These are phyloP conservation scores for Calonectria crousiana DNA, from an alignment of 2,329 filamentous ascomycete genomes.

Conservation along the genomic window DNA sequence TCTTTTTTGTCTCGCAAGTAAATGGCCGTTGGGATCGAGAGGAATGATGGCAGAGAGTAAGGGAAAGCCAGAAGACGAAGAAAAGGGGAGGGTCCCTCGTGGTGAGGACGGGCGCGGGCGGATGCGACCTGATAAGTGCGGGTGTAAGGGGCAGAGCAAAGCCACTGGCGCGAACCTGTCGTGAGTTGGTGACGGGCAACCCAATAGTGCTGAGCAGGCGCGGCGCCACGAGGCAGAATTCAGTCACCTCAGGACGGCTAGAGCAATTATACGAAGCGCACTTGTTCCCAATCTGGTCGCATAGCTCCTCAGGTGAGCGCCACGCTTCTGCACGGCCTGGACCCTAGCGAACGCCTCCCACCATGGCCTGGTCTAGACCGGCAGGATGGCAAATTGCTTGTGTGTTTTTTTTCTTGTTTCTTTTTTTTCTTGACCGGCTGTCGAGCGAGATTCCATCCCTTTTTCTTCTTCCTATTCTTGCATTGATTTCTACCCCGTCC, in stretches of 20 bases:
- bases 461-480: not conserved
- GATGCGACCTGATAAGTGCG: not conserved
- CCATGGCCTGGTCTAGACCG: slow-evolving; percentile 3
- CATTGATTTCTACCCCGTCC: not conserved
- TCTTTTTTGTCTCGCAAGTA: not conserved
- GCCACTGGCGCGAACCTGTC: not conserved
- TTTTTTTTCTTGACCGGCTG: not conserved
- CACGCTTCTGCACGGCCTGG: not conserved
- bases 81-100: not conserved
- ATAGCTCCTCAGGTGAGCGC: slow-evolving; percentile 3
- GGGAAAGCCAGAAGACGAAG: not conserved
- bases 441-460: not conserved
- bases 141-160: not conserved
- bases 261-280: not conserved
- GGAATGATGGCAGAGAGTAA: not conserved
- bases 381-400: not conserved
- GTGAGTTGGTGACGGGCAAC: not conserved
- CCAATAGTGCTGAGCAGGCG: not conserved
- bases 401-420: not conserved
- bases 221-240: not conserved
- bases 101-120: not conserved
- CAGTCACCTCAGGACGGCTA: not conserved
- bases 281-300: not conserved
- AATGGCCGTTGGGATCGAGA: too few relatives aligned
- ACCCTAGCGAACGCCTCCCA: not conserved